Evolutionary conservation across 1,284 basidiomycete species (phyloP), one percentile per base, ranked within the genome.

Genomic region (Trichosporon faecale): DNA sequence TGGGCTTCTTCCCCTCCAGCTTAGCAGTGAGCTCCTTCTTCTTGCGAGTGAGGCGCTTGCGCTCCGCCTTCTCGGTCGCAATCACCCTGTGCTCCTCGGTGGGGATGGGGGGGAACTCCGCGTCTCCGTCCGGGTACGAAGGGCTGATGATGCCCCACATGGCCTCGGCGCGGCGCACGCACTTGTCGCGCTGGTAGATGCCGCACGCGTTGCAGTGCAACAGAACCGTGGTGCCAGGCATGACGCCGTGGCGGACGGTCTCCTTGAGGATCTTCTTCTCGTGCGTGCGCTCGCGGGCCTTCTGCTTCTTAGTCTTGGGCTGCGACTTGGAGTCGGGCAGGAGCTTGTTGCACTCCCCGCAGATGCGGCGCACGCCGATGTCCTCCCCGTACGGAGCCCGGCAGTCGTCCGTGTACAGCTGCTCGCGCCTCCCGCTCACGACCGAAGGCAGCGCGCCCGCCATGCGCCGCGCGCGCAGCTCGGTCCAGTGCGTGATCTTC

Each of bases 171-270:
- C 57, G 27, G 16, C 27, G 29, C 5, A 16, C 6, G 16, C 9
- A 29, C 16, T 29, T 27, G 52, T 31, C 57, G 29, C 57, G 57
- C 27, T 33, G 31, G 27, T 31, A 31, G 29, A 61, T 29, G 18
- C 57, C 57, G 29, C 57, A 61, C 27, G 18, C 18, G 29, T 61
- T 61, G 57, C 57, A 61, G 57, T 61, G 57, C 29, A 61, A 16
- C 57, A 61, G 18, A 5, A n/a, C 57, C 14, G 57, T 61, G 29
- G 57, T 61, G 16, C 57, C 57, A 16, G 57, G 57, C 16, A 33
- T 61, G 18, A 31, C 5, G 9, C 57, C 57, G 18, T 8, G 57
- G 16, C 57, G 27, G 27, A 61, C 57, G 2, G 27, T 31, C 27
- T 29, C 27, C 14, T 31, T 18, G 14, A 29, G 8, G 23, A 2